phyloP scores from a whole-genome alignment of 129 eudicot species.

The Tanacetum coccineum region DNA sequence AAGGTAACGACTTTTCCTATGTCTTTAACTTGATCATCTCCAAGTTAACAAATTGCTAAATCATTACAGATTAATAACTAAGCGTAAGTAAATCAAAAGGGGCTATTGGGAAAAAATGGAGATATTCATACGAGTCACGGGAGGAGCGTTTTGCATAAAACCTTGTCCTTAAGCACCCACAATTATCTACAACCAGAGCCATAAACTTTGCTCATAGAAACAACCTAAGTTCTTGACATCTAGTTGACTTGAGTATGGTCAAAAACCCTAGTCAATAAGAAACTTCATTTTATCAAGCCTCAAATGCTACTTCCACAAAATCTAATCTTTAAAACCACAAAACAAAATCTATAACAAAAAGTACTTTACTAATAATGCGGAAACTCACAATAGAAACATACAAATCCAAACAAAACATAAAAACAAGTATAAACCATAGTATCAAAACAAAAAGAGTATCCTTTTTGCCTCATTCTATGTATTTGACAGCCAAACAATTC shows the following conservation, averaged over 20 bases:
- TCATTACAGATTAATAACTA: not conserved
- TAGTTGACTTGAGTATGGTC: constrained; percentile 27
- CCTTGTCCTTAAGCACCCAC: not conserved
- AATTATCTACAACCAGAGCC: not conserved
- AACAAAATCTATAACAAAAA: constrained; percentile 10
- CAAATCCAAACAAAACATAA: not conserved
- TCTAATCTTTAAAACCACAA: too few relatives aligned
- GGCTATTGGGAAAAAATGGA: too few relatives aligned
- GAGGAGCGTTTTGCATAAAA: too few relatives aligned
- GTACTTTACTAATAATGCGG: constrained; percentile 21
- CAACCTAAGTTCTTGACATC: constrained; percentile 18
- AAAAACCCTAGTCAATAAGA: constrained; percentile 24
- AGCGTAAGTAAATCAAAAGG: not conserved
- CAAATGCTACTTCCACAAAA: not conserved
- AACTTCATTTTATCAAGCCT: constrained; percentile 19
- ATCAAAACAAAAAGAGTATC: too few relatives aligned
- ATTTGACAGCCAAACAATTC: constrained; percentile 60
- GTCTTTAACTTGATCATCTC: constrained; percentile 12
- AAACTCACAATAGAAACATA: too few relatives aligned
- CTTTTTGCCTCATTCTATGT: constrained; percentile 66
- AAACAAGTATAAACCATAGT: too few relatives aligned
- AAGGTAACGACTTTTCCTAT: not conserved
- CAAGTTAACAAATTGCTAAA: constrained; percentile 15
- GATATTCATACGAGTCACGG: too few relatives aligned
- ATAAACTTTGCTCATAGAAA: constrained; percentile 17